These are phyloP conservation scores for Phyllosticta citribraziliensis DNA, from an alignment of 2,329 filamentous ascomycete species.

Conservation along the genomic window DNA sequence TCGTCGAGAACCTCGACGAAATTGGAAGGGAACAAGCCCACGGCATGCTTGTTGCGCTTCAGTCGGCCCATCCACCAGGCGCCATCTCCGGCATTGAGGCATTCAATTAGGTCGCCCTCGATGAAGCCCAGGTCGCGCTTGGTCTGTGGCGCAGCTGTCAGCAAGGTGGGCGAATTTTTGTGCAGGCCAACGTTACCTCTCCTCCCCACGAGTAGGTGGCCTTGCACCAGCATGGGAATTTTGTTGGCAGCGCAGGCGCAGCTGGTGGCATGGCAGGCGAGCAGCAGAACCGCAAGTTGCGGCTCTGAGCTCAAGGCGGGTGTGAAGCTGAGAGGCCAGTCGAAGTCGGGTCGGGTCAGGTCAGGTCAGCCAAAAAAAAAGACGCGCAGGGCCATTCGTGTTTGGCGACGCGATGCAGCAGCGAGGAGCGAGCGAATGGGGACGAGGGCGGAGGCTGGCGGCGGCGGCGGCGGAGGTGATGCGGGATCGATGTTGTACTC, in stretches of 20 bases:
- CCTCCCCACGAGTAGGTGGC: constrained; percentile 91
- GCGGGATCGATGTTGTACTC: not conserved
- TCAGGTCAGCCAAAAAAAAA: too few species aligned
- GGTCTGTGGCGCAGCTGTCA: constrained; percentile 38
- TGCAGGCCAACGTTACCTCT: constrained; percentile 40
- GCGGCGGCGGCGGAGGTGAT: not conserved
- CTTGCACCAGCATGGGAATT: constrained; percentile 85
- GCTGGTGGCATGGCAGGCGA: constrained; percentile 33
- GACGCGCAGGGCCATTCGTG: not conserved
- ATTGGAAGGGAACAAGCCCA: constrained; percentile 93
- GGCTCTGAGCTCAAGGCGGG: not conserved
- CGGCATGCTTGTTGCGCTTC: constrained; percentile 77
- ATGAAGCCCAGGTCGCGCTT: constrained; percentile 94
- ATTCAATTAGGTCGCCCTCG: constrained; percentile 96
- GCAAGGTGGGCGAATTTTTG: constrained; percentile 15
- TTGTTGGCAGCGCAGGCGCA: constrained; percentile 52
- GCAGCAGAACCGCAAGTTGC: not conserved
- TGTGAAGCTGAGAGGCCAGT: not conserved
- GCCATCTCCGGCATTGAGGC: constrained; percentile 91
- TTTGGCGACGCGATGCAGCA: not conserved
- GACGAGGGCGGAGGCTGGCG: not conserved
- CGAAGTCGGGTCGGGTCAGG: not conserved
- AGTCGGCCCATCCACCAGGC: constrained; percentile 97
- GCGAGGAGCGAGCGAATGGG: not conserved
- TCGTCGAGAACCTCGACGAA: constrained; percentile 87